phyloP scores from a whole-genome alignment of 805 yeast species.

The Yamadazyma tumulicola region DNA sequence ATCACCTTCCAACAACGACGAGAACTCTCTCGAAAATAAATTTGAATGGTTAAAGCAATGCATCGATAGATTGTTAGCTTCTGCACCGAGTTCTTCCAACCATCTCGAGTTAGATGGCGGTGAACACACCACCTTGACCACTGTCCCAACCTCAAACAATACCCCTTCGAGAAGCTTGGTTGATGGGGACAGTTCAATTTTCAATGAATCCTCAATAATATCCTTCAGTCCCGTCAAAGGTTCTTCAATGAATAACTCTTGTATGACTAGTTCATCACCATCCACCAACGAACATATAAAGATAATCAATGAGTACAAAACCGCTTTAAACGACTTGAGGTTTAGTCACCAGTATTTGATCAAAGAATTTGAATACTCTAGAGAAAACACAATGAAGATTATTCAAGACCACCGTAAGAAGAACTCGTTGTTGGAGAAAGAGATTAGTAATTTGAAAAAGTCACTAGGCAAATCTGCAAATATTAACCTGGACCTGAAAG shows the following conservation, averaged over 20 bases:
- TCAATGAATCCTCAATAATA: slow-evolving; percentile 25
- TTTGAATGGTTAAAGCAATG: slow-evolving; percentile 38
- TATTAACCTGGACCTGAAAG: slow-evolving; percentile 18
- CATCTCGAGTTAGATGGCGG: not conserved
- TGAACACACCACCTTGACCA: slow-evolving; percentile 9
- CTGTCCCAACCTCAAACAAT: slow-evolving; percentile 11
- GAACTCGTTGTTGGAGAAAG: slow-evolving; percentile 48
- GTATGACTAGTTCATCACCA: not conserved
- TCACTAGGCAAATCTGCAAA: not conserved
- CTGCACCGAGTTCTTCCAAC: not conserved
- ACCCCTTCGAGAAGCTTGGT: slow-evolving; percentile 9
- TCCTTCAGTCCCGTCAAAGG: slow-evolving; percentile 22
- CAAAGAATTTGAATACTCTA: slow-evolving; percentile 64
- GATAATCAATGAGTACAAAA: slow-evolving; percentile 33
- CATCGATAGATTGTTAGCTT: slow-evolving; percentile 28
- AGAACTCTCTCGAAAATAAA: slow-evolving; percentile 20
- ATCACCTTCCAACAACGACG: slow-evolving; percentile 14
- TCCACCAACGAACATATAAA: slow-evolving; percentile 5
- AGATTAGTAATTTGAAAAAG: slow-evolving; percentile 21
- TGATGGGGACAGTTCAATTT: slow-evolving; percentile 20
- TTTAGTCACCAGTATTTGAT: slow-evolving; percentile 68
- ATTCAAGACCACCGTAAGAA: slow-evolving; percentile 54
- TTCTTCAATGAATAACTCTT: not conserved
- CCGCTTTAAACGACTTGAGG: slow-evolving; percentile 66
- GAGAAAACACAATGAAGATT: slow-evolving; percentile 50